Evolutionary conservation across 306 rosid genomes (phyloP), one percentile per base, ranked within the genome.

Genomic region (Rubus idaeus): DNA sequence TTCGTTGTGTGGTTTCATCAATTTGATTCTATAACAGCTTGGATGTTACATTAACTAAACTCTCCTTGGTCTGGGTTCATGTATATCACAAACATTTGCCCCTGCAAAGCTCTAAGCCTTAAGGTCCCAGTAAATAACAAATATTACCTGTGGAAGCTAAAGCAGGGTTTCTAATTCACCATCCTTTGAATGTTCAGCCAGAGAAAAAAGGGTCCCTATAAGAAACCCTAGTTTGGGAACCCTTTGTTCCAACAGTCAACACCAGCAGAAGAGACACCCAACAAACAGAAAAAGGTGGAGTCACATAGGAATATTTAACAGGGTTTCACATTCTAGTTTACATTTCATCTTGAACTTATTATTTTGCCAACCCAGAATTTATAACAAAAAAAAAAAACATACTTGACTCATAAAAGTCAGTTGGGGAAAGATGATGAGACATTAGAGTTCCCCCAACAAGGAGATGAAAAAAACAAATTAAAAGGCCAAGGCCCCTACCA

Each of bases 401-500:
- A 71, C 37, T 39, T 39, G 40, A 40, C 39, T 45, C 39, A 71
- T 37, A 71, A 1, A 37, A 40, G 75, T 73, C 66, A 55, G 66
- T 40, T 40, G 65, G 52, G 63, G 20, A 51, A 23, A 23, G 57
- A 50, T 30, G 62, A 41, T 13, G 40, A 41, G 41, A 49, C 26
- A 70, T 20, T 40, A 10, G 8, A 67, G 17, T 6, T 42, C 13
- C 39, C 41, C 11, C 52, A 41, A 55, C 52, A 73, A 73, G 68
- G 44, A 42, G 55, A 73, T 58, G 76, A 53, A 56, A 41, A 12
- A 47, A 42, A 73, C 55, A 58, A 58, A 60, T 14, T 61, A 4
- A 45, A 30, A 46, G 73, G 45, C 26, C 17, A 56, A 20, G 67
- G 44, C 39, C 53, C 53, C 67, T 37, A 39, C n/a, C 53, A 53